Base-by-base conservation (phyloP, 495 filamentous ascomycete genomes). In the Melanomma pulvis-pyrius region DNA sequence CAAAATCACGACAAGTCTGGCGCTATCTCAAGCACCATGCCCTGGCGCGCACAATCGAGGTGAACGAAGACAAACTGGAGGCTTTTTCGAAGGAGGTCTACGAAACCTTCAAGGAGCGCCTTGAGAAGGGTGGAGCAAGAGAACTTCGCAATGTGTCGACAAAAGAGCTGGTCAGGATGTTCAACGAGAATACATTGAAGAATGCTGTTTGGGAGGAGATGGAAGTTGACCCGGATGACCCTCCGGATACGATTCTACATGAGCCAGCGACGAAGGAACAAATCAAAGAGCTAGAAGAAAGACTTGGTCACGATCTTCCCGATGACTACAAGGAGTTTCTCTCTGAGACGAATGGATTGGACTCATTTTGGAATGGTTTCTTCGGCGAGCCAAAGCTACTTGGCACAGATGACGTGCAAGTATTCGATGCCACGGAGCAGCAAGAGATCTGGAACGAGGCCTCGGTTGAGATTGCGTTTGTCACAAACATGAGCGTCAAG, bases 141-240 rank as follows among this genome's bases (percentile, higher is more conserved):
- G 44, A 44, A 17, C 65, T 59, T 29, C 29, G 44, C 29, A 39
- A 71, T 26, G 22, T 56, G 25, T 50, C 69, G 1, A 63, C 68
- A 34, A 32, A 48, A 24, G 60, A 63, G 11, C 51, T 71, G 44
- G 59, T 67, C 28, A 22, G 59, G 21, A 29, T 71, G 53, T 71
- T 64, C 44, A 64, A 71, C 28, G 69, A 71, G 0, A 71, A 71
- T 30, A 71, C 69, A 1, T 24, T 71, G 19, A 67, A 68, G 53
- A 71, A 71, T 32, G 69, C 69, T 11, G 50, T 67, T 3, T 71
- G 69, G 69, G 69, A 71, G 29, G 69, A 71, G 24, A 71, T 65
- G 48, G 69, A 68, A 25, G 25, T 61, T 12, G 69, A 71, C 28
- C 63, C 63, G 4, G 69, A 71, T 29, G 50, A 71, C n/a, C 69